A percentile compares a stretch with the other conserved stretches of the same genome.
These are phyloP conservation scores for Fusarium succisae DNA, from an alignment of 2,329 filamentous ascomycete species.

Conservation along the genomic window DNA sequence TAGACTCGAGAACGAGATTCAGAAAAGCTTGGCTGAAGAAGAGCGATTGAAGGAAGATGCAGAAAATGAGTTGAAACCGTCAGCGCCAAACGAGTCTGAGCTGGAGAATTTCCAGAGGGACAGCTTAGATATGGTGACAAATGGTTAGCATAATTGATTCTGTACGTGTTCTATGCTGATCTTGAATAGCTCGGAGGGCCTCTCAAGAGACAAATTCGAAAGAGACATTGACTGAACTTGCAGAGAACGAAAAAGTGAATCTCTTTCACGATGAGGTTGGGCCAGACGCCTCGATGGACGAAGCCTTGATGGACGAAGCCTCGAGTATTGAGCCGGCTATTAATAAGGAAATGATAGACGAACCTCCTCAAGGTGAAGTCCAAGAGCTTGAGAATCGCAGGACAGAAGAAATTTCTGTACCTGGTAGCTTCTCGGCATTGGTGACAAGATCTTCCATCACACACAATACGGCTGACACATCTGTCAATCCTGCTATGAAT, in stretches of 20 bases:
- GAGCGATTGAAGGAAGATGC: constrained; percentile 46
- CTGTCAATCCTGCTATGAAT: background rate
- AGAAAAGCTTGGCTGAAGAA: constrained; percentile 49
- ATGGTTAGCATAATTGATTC: background rate
- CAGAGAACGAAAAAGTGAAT: background rate
- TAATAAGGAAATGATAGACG: background rate
- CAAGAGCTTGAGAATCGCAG: background rate
- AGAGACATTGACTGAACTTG: background rate
- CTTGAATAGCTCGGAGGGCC: constrained; percentile 12
- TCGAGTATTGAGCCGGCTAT: background rate
- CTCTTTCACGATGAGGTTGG: background rate
- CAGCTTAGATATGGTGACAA: background rate
- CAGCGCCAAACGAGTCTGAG: constrained; percentile 20
- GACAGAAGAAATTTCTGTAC: background rate
- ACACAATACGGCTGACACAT: background rate
- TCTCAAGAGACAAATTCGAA: background rate
- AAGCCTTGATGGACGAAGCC: constrained; percentile 14
- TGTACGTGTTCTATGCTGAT: constrained; percentile 19
- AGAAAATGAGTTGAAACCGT: constrained; percentile 21
- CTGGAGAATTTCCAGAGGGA: constrained; percentile 27
- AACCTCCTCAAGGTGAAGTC: background rate
- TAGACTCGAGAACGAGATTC: constrained; percentile 60
- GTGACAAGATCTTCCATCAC: background rate
- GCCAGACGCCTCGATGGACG: constrained; percentile 17
- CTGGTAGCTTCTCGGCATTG: background rate